Evolutionary conservation across 2,329 filamentous ascomycete genomes (phyloP), one percentile per base, ranked within the genome.

Genomic region (Sordariomycetes sp.): DNA sequence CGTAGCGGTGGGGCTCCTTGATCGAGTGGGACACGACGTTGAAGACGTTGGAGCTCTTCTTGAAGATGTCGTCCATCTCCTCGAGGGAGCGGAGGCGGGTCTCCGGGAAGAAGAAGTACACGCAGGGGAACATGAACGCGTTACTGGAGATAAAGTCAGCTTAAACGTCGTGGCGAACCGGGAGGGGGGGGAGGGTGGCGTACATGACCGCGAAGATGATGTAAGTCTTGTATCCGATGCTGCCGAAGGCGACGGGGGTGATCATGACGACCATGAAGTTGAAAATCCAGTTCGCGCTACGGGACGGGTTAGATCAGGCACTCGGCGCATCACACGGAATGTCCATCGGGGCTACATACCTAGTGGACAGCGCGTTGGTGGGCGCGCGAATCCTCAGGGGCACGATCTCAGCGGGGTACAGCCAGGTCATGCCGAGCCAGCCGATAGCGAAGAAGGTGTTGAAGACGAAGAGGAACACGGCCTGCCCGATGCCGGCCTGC

Each of bases 241-340:
- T 80, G 58, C 77, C 70, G 61, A 85, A 82, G 1, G 80, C 75
- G 1, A 83, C 71, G 0, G 82, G 82, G 0, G 82, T 85, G 61
- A 85, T 79, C 77, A 85, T 84, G 58, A 86, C 82, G 25, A 85
- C 71, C 63, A 83, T 66, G 65, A 84, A 84, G 66, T 86, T 86
- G 68, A 84, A 85, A 57, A 83, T 79, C 80, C 80, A 83, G 69
- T 83, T 83, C 7, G 75, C 77, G 18, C 37, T 40, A 7, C 10
- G 37, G 37, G 12, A 11, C 12, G 18, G 37, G 18, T 40, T 40
- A 40, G 37, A 40, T 40, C 10, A 40, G 37, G n/a, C 18, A 40
- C 18, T 40, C 37, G 12, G 37, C 37, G 37, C 12, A 16, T 6
- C 12, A 40, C 18, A 40, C 18, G 37, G 10, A 16, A 6, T 40